Conservation (phyloP, 176 grass and related monocot genomes). For the Phoenix roebelenii region DNA sequence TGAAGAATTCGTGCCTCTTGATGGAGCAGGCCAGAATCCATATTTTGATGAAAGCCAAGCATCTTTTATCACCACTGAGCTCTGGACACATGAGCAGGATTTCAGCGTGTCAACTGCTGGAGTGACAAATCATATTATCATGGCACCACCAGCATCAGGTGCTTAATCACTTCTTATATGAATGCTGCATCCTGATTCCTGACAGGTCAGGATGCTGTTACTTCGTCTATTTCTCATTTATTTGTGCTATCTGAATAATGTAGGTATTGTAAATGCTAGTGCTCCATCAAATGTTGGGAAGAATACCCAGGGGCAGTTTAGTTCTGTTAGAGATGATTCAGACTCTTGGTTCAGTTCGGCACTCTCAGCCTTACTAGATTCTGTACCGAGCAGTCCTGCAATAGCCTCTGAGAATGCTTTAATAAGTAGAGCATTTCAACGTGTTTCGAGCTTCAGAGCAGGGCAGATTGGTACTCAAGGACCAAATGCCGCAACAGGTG, state of each 20-base stretch:
- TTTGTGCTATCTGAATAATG: constrained; percentile 18
- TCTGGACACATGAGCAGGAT: constrained; percentile 36
- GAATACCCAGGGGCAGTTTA: constrained; percentile 13
- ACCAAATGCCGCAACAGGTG: constrained; percentile 14
- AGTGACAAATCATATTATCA: constrained; percentile 32
- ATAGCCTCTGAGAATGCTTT: constrained; percentile 63
- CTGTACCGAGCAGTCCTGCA: constrained; percentile 69
- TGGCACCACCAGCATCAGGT: constrained; percentile 50
- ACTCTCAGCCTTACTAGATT: constrained; percentile 56
- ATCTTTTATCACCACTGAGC: constrained; percentile 31
- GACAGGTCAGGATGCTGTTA: neutral
- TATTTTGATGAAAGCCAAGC: constrained; percentile 33
- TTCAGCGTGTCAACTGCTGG: constrained; percentile 21
- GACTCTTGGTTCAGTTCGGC: constrained; percentile 53
- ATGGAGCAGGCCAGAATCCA: constrained; percentile 27
- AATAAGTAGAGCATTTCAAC: constrained; percentile 57
- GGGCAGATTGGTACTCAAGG: constrained; percentile 26
- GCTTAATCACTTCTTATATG: constrained; percentile 20
- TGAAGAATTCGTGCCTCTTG: constrained; percentile 28
- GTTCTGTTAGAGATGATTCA: constrained; percentile 14
- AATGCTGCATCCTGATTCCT: constrained; percentile 1
- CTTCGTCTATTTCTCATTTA: constrained; percentile 9
- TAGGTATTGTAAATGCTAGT: constrained; percentile 41
- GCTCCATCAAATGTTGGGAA: constrained; percentile 10
- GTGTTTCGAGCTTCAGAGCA: constrained; percentile 75